phyloP scores from a whole-genome alignment of 2,329 filamentous ascomycete genomes.

The Pseudogymnoascus sp. region DNA sequence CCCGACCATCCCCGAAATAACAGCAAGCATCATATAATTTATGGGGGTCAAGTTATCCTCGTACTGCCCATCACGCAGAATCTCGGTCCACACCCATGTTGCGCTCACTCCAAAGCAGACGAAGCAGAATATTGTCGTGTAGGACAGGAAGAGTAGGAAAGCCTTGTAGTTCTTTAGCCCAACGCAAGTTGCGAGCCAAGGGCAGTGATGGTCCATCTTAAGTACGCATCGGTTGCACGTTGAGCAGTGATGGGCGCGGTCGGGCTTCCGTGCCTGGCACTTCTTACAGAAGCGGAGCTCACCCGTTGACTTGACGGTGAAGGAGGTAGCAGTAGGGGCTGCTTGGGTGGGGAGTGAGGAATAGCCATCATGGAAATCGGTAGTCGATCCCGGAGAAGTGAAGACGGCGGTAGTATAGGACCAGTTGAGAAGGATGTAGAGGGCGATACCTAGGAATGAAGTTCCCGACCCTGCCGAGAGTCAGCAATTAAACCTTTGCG shows the following conservation, averaged over 20 bases:
- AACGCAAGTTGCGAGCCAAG: conserved; percentile 94
- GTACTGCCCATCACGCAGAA: conserved; percentile 62
- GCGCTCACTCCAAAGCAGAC: conserved; percentile 69
- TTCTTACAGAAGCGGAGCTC: conserved; percentile 92
- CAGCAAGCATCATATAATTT: conserved; percentile 81
- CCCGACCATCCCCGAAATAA: conserved; percentile 84
- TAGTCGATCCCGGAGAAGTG: conserved; percentile 72
- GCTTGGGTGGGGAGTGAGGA: conserved; percentile 72
- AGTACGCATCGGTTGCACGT: conserved; percentile 89
- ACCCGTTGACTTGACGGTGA: conserved; percentile 89
- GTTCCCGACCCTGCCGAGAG: conserved; percentile 40
- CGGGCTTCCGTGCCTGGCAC: conserved; percentile 88
- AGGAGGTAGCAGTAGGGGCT: conserved; percentile 54
- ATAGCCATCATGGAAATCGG: conserved; percentile 57
- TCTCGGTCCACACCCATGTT: conserved; percentile 78
- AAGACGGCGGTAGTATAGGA: conserved; percentile 92
- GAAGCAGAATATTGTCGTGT: conserved; percentile 80
- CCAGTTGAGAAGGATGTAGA: conserved; percentile 77
- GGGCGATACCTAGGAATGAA: conserved; percentile 56
- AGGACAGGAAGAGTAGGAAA: conserved; percentile 85
- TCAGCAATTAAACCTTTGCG: conserved; percentile 17
- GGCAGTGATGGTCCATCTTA: conserved; percentile 99
- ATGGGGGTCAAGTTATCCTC: conserved; percentile 74
- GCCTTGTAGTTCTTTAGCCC: conserved; percentile 92
- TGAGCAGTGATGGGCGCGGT: conserved; percentile 93